Evolutionary conservation across 2,329 filamentous ascomycete species (phyloP).

Genomic region (Fusarium tupiense): DNA sequence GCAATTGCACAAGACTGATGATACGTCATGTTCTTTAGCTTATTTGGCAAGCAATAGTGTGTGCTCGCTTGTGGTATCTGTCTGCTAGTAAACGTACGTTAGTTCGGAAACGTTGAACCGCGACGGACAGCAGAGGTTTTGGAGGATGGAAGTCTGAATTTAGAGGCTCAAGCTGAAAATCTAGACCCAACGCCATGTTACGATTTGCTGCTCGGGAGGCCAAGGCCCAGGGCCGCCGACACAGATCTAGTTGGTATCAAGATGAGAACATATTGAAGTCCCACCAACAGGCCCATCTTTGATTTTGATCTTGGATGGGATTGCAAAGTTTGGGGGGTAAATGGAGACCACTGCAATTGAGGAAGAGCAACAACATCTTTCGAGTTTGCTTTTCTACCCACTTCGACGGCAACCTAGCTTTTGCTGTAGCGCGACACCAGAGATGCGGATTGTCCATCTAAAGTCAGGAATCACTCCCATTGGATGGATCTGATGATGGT

Average conservation of each 20-base stretch:
- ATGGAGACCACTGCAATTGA: not conserved
- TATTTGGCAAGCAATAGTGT: constrained; percentile 10
- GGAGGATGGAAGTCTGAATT: not conserved
- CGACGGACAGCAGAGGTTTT: not conserved
- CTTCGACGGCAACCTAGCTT: constrained; percentile 7
- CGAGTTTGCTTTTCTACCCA: constrained; percentile 26
- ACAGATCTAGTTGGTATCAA: constrained; percentile 20
- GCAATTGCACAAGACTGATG: constrained; percentile 16
- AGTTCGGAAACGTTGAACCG: constrained; percentile 1
- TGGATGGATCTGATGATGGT: constrained; percentile 32
- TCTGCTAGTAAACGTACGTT: constrained; percentile 3
- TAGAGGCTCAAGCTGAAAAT: constrained; percentile 5
- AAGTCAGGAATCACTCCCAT: constrained; percentile 36
- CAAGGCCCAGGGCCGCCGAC: constrained; percentile 16
- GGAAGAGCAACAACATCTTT: constrained; percentile 2
- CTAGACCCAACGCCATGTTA: constrained; percentile 29
- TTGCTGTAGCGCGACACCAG: constrained; percentile 30
- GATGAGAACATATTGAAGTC: constrained; percentile 13
- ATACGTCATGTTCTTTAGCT: constrained; percentile 24
- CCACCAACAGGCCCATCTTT: constrained; percentile 3
- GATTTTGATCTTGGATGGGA: not conserved
- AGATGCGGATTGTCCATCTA: constrained; percentile 31
- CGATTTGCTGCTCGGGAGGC: constrained; percentile 12
- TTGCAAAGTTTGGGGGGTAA: not conserved
- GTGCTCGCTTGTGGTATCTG: not conserved